These are phyloP conservation scores for Ganoderma resinaceum DNA, from an alignment of 1,284 basidiomycete genomes.

Conservation along the genomic window DNA sequence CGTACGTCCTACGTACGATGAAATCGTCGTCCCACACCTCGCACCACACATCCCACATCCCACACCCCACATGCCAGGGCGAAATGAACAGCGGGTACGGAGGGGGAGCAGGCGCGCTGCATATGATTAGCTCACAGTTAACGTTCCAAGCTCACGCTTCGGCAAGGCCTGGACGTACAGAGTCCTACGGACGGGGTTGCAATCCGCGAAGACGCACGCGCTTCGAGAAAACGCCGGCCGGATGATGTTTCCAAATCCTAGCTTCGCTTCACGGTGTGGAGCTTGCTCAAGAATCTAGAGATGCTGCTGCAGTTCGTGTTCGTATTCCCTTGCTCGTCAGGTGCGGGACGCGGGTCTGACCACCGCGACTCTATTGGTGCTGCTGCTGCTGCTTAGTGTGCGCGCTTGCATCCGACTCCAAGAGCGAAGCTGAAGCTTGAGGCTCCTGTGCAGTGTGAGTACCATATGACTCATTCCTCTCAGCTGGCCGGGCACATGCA, in stretches of 20 bases:
- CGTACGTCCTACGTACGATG: not conserved
- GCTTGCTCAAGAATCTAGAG: not conserved
- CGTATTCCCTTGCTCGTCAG: not conserved
- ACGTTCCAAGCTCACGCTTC: not conserved
- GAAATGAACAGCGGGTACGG: not conserved
- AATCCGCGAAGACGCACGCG: not conserved
- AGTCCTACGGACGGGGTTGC: not conserved
- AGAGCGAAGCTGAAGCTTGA: too few relatives aligned
- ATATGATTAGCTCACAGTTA: not conserved
- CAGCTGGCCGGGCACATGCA: conserved; percentile 25
- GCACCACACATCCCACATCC: too few relatives aligned
- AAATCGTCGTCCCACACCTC: not conserved
- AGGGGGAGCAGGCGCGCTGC: not conserved
- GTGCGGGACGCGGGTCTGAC: not conserved
- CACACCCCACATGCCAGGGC: too few relatives aligned
- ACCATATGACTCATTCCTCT: conserved; percentile 19
- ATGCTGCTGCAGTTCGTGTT: not conserved
- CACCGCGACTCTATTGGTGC: too few relatives aligned
- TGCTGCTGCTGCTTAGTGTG: not conserved
- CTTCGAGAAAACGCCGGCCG: not conserved
- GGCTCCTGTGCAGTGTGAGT: too few relatives aligned
- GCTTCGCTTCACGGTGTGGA: not conserved
- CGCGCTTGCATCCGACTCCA: too few relatives aligned
- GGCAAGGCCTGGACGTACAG: too few relatives aligned
- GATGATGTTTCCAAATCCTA: not conserved